Conservation (phyloP, 73 alveolate genomes). For the Effrenium voratum region DNA sequence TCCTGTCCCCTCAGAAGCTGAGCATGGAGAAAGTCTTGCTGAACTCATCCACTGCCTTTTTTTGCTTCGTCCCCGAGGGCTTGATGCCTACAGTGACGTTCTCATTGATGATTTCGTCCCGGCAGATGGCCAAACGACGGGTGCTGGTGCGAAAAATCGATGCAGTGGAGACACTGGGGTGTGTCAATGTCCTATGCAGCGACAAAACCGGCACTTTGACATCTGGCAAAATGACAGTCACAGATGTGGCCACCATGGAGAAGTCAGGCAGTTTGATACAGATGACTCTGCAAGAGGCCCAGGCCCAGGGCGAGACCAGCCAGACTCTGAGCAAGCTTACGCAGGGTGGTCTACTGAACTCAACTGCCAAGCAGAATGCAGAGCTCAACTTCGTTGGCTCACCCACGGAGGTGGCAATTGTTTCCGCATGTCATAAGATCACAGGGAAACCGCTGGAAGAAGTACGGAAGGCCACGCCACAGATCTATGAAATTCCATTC, state of each 20-base stretch:
- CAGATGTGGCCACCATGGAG: slow-evolving; percentile 62
- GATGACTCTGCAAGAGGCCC: slow-evolving; percentile 51
- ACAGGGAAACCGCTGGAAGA: slow-evolving; percentile 56
- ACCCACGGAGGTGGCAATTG: slow-evolving; percentile 85
- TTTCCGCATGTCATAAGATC: slow-evolving; percentile 39
- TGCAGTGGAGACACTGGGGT: slow-evolving; percentile 70
- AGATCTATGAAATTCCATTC: slow-evolving; percentile 69
- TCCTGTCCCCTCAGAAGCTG: slow-evolving; percentile 67
- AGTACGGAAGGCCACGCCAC: slow-evolving; percentile 61
- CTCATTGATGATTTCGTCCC: slow-evolving; percentile 72
- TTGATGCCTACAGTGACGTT: slow-evolving; percentile 87
- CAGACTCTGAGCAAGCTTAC: slow-evolving; percentile 34
- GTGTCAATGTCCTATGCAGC: slow-evolving; percentile 71
- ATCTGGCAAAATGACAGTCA: slow-evolving; percentile 73
- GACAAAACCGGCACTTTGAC: slow-evolving; percentile 91
- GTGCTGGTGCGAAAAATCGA: slow-evolving; percentile 84
- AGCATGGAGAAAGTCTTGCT: slow-evolving; percentile 58
- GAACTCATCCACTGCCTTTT: slow-evolving; percentile 63
- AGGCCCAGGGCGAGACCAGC: not conserved
- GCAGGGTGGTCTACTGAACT: slow-evolving; percentile 70
- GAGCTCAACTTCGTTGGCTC: slow-evolving; percentile 79
- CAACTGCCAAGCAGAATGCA: slow-evolving; percentile 44
- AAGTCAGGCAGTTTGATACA: not conserved
- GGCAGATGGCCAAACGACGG: slow-evolving; percentile 68
- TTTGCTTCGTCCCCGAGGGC: slow-evolving; percentile 76